A percentile compares a stretch with the other conserved stretches of the same genome.
Conservation (phyloP, 2,329 filamentous ascomycete genomes). For the Xylariaceae sp. region DNA sequence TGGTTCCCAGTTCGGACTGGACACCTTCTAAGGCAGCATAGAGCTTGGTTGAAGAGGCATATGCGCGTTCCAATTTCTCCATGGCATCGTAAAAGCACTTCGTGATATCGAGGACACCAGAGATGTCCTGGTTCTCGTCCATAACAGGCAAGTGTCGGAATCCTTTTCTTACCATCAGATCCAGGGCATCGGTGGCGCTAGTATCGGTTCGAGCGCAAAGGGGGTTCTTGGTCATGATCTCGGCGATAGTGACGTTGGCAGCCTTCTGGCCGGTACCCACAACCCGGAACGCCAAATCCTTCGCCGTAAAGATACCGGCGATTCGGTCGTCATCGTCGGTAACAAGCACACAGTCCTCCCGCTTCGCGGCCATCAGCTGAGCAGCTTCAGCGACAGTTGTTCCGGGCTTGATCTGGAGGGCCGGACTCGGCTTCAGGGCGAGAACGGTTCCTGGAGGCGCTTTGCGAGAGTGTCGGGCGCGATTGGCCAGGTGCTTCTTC, state of each 20-base stretch:
- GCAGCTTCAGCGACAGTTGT: slow-evolving; percentile 94
- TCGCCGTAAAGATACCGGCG: slow-evolving; percentile 97
- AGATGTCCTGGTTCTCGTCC: slow-evolving; percentile 99
- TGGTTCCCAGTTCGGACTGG: slow-evolving; percentile 91
- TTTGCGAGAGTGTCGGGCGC: slow-evolving; percentile 82
- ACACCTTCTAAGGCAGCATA: slow-evolving; percentile 98
- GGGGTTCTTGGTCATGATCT: slow-evolving; percentile 99
- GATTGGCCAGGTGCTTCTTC: slow-evolving; percentile 77
- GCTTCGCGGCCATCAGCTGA: slow-evolving; percentile 97
- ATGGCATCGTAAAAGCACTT: slow-evolving; percentile 99
- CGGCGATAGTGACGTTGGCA: slow-evolving; percentile 83
- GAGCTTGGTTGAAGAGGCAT: slow-evolving; percentile 94
- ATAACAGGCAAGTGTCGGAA: slow-evolving; percentile 97
- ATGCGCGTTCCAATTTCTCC: slow-evolving; percentile 97
- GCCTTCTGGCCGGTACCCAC: slow-evolving; percentile 88
- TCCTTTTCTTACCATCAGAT: slow-evolving; percentile 96
- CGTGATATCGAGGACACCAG: slow-evolving; percentile 94
- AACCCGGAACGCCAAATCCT: slow-evolving; percentile 95
- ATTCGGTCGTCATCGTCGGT: slow-evolving; percentile 98
- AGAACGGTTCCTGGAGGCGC: slow-evolving; percentile 94
- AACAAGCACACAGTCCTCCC: slow-evolving; percentile 95
- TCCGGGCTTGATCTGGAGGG: slow-evolving; percentile 92
- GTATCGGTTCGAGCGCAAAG: slow-evolving; percentile 96
- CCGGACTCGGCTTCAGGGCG: slow-evolving; percentile 88
- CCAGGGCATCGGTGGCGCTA: slow-evolving; percentile 92